Conservation (phyloP, 1,139 yeast genomes). For the Yamadazyma dushanensis region DNA sequence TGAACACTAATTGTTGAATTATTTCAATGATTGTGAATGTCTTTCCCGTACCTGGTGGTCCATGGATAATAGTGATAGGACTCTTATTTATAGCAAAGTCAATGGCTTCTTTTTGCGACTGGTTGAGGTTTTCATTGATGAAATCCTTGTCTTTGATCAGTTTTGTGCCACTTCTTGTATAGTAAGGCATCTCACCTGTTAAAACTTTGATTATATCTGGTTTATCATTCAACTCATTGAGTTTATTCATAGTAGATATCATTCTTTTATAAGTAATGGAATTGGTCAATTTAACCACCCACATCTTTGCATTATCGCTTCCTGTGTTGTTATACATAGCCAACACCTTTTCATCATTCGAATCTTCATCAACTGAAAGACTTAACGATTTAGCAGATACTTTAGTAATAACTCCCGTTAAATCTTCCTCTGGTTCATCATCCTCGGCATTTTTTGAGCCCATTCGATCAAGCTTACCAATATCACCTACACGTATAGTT, state of each 20-base stretch:
- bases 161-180: slow-evolving; percentile 15
- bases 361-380: slow-evolving; percentile 61
- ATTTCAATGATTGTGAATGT: slow-evolving; percentile 87
- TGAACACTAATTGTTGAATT: slow-evolving; percentile 66
- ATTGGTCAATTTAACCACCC: slow-evolving; percentile 68
- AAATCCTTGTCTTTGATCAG: slow-evolving; percentile 24
- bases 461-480: slow-evolving; percentile 55
- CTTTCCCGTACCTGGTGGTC: slow-evolving; percentile 55
- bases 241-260: slow-evolving; percentile 73
- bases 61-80: slow-evolving; percentile 47
- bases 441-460: slow-evolving; percentile 18
- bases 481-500: slow-evolving; percentile 74
- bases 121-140: slow-evolving; percentile 57
- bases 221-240: slow-evolving; percentile 46
- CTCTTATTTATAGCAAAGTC: slow-evolving; percentile 40
- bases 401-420: slow-evolving; percentile 64
- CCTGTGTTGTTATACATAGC: slow-evolving; percentile 45
- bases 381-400: slow-evolving; percentile 46
- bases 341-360: slow-evolving; percentile 44
- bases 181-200: slow-evolving; percentile 41
- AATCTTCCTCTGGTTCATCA: slow-evolving; percentile 22
- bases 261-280: slow-evolving; percentile 74
- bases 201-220: slow-evolving; percentile 44
- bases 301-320: slow-evolving; percentile 43
- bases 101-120: slow-evolving; percentile 58